Evolutionary conservation across 441 rosid genomes (phyloP), one percentile per base, ranked within the genome.

Genomic region (Breynia disticha): DNA sequence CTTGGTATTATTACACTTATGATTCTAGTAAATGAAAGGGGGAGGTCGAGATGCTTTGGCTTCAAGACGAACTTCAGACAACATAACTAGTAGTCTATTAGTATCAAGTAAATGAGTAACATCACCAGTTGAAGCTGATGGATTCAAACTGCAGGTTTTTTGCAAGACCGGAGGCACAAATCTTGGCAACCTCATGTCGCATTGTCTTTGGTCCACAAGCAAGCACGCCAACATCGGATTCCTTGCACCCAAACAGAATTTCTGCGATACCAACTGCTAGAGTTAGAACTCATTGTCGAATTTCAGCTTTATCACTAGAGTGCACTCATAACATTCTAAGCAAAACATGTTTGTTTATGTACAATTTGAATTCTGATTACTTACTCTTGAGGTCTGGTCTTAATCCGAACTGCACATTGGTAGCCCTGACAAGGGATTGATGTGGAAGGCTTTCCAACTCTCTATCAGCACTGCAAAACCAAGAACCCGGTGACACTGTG

Each of bases 41-140:
- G 35, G 35, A 28, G 35, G 5, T 28, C 7, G 35, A 28, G 7
- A 4, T 28, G 35, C 7, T 28, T 28, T 28, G 35, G 8, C 8
- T 28, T 28, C 7, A n/a, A n/a, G 35, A 28, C 7, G 35, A 28
- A 28, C 35, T 28, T 28, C 35, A 28, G 35, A 28, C 1, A 28
- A 28, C 7, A 28, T n/a, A n/a, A 28, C 7, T 28, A 28, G 8
- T 9, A 2, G 5, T 28, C 8, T 28, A 4, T 9, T 1, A 28
- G 8, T 28, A 28, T 9, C 35, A 28, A 28, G 35, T 1, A 28
- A 28, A 28, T 28, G 8, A 28, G 7, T 28, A 9, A 9, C 35
- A 16, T 86, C 82, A 86, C 88, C 94, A 89, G 68, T 72, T 72
- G 53, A 90, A 90, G 70, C 90, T 81, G 60, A 82, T 79, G 19